Conservation (phyloP, 2,329 filamentous ascomycete genomes). For the Trichoderma breve region DNA sequence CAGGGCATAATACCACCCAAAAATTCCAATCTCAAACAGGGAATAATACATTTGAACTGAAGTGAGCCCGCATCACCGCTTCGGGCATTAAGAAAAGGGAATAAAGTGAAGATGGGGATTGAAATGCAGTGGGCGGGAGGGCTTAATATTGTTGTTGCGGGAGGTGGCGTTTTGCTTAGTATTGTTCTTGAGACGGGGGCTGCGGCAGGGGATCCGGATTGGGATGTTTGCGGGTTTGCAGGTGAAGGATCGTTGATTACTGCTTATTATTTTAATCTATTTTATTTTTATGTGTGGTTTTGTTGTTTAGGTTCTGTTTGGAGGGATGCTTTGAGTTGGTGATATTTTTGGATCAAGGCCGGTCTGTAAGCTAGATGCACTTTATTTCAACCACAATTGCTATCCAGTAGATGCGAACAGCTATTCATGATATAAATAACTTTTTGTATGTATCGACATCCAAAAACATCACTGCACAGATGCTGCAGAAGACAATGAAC, state of each 20-base stretch:
- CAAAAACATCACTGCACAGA: neutral
- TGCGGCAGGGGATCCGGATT: conserved; percentile 3
- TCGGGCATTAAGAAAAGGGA: neutral
- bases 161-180: conserved; percentile 33
- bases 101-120: neutral
- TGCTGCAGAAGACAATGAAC: neutral
- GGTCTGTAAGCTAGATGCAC: neutral
- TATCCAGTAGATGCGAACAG: neutral
- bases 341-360: neutral
- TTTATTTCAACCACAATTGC: neutral
- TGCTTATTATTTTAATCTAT: neutral
- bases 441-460: no score
- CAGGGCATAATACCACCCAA: neutral
- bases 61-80: neutral
- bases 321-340: neutral
- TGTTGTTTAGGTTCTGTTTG: neutral
- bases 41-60: neutral
- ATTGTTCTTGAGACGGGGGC: conserved; percentile 34
- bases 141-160: conserved; percentile 35
- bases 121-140: conserved; percentile 20
- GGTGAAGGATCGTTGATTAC: neutral
- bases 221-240: conserved; percentile 6
- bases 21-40: neutral
- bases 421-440: neutral
- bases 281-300: neutral